A percentile compares a stretch with the other conserved stretches of the same genome.
Evolutionary conservation across 768 basidiomycete genomes (phyloP).

Genomic region (Arthromyces matolae): DNA sequence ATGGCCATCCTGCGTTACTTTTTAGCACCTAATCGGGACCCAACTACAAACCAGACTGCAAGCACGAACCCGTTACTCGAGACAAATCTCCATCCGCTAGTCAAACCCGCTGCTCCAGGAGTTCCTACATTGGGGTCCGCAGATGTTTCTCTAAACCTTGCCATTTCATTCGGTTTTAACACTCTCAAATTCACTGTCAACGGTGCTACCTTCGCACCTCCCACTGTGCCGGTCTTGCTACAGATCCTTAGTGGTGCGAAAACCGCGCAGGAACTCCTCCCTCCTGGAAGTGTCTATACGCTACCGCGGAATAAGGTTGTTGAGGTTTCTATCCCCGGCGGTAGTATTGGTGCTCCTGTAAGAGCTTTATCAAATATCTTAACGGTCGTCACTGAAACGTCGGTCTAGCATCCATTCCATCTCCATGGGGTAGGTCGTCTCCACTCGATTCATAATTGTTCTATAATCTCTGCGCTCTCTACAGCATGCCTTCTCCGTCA

Average conservation of each 20-base stretch:
- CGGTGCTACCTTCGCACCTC: slow-evolving; percentile 30
- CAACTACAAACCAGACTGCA: slow-evolving; percentile 28
- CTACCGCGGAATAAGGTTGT: slow-evolving; percentile 42
- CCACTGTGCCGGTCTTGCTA: slow-evolving; percentile 40
- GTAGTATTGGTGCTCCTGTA: slow-evolving; percentile 30
- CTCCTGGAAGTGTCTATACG: slow-evolving; percentile 38
- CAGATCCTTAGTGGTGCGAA: slow-evolving; percentile 37
- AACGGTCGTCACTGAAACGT: neutral
- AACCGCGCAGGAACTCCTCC: slow-evolving; percentile 32
- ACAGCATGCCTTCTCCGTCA: slow-evolving; percentile 36
- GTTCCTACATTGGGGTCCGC: slow-evolving; percentile 31
- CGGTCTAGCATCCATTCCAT: slow-evolving; percentile 38
- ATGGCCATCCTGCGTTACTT: slow-evolving; percentile 40
- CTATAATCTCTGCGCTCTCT: neutral
- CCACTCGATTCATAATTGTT: neutral
- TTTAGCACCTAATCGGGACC: slow-evolving; percentile 27
- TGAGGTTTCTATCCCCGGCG: slow-evolving; percentile 45
- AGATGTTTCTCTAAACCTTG: slow-evolving; percentile 31
- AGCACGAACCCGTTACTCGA: slow-evolving; percentile 31
- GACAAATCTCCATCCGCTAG: slow-evolving; percentile 31
- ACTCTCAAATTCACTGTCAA: slow-evolving; percentile 28
- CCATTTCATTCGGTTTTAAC: slow-evolving; percentile 23
- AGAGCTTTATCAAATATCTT: slow-evolving; percentile 9
- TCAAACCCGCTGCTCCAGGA: slow-evolving; percentile 30
- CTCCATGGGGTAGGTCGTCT: slow-evolving; percentile 39